These are phyloP conservation scores for Physcia stellaris DNA, from an alignment of 495 filamentous ascomycete genomes.

Conservation along the genomic window DNA sequence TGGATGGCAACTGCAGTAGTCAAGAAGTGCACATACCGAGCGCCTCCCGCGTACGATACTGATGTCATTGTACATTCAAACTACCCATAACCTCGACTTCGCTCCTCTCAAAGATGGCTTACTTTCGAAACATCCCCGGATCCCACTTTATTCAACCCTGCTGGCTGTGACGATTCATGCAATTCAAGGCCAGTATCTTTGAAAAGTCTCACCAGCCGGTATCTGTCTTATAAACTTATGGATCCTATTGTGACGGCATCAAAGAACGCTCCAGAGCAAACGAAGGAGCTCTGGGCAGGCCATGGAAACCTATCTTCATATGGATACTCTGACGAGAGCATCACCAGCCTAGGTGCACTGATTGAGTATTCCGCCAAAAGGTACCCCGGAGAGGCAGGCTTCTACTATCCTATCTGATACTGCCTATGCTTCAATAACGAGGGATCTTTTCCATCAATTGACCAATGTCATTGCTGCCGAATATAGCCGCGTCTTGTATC, in stretches of 20 bases:
- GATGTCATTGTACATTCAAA: no score
- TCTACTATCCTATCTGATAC: neutral
- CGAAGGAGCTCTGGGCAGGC: neutral
- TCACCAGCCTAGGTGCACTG: constrained; percentile 1
- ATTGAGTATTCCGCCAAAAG: constrained; percentile 1
- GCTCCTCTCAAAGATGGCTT: no score
- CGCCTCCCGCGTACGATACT: no score
- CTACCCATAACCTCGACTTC: no score
- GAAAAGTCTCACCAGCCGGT: neutral
- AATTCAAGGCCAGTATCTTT: no score
- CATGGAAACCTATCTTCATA: constrained; percentile 2
- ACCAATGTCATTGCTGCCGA: neutral
- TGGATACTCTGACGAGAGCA: neutral
- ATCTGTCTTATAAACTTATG: neutral
- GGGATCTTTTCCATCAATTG: neutral
- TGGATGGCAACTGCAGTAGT: no score
- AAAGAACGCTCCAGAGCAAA: neutral
- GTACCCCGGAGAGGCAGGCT: neutral
- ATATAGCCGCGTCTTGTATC: neutral
- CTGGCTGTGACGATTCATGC: no score
- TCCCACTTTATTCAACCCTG: no score
- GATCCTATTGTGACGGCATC: constrained; percentile 1
- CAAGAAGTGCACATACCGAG: no score
- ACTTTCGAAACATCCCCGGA: no score
- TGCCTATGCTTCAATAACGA: neutral